phyloP scores from a whole-genome alignment of 1,284 basidiomycete species.

The Phellopilus nigrolimitatus region DNA sequence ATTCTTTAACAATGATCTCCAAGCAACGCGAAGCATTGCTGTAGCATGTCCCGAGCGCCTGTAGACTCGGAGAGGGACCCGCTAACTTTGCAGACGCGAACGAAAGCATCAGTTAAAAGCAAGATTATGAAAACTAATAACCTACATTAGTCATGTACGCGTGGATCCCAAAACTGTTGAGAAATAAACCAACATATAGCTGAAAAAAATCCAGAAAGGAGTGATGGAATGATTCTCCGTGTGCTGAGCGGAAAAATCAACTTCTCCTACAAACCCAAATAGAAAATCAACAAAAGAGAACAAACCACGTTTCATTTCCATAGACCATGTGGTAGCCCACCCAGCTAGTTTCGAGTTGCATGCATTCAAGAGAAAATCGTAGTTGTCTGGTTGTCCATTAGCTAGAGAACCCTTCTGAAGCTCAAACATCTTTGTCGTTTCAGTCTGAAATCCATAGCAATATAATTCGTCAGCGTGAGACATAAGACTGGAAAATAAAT shows the following conservation, averaged over 20 bases:
- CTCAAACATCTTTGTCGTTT: conserved; percentile 71
- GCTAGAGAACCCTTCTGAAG: conserved; percentile 43
- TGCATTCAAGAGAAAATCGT: conserved; percentile 62
- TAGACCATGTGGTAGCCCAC: conserved; percentile 66
- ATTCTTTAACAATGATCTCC: conserved; percentile 65
- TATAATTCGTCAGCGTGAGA: conserved; percentile 5
- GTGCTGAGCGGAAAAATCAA: conserved; percentile 37
- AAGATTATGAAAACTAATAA: conserved; percentile 10
- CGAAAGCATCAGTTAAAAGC: conserved; percentile 1
- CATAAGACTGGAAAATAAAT: conserved; percentile 14
- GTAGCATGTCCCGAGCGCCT: conserved; percentile 67
- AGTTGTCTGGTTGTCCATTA: conserved; percentile 49
- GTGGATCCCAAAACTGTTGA: conserved; percentile 77
- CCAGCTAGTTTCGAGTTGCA: conserved; percentile 65
- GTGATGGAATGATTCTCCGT: conserved; percentile 64
- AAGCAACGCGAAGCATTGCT: conserved; percentile 65
- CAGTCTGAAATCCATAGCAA: conserved; percentile 41
- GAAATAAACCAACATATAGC: conserved; percentile 68
- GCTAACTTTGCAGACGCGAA: too few relatives aligned
- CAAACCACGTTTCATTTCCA: conserved; percentile 65
- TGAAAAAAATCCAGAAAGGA: conserved; percentile 71
- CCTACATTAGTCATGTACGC: conserved; percentile 52
- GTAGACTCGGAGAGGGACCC: conserved; percentile 52
- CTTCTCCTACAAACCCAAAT: conserved; percentile 17
- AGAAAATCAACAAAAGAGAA: conserved; percentile 7